These are phyloP conservation scores for Sherardia arvensis DNA, from an alignment of 257 asterid species.

Conservation along the genomic window DNA sequence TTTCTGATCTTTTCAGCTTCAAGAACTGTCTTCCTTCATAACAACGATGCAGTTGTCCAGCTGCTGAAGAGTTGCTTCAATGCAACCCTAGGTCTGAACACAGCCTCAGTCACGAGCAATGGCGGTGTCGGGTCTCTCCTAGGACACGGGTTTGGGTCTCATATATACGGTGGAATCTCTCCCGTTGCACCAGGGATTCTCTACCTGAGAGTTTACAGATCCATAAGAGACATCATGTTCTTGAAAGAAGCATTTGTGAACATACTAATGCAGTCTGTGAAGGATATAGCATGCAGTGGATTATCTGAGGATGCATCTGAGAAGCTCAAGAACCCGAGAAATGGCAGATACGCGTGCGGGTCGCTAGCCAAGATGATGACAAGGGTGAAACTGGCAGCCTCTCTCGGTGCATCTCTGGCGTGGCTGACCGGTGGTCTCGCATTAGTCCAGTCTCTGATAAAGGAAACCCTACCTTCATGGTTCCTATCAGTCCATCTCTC, in stretches of 20 bases:
- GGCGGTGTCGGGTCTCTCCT: constrained; percentile 90
- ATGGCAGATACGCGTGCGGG: constrained; percentile 35
- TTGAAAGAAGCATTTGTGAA: constrained; percentile 70
- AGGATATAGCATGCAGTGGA: constrained; percentile 42
- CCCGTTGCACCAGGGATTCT: constrained; percentile 94
- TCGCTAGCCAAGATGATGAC: constrained; percentile 69
- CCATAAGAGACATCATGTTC: constrained; percentile 79
- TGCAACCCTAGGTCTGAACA: constrained; percentile 54
- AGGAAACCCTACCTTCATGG: constrained; percentile 94
- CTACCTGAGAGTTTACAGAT: constrained; percentile 70
- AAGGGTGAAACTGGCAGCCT: constrained; percentile 79
- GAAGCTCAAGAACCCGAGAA: constrained; percentile 31
- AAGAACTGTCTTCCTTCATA: constrained; percentile 88
- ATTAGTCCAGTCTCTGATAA: constrained; percentile 63
- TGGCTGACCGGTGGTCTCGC: constrained; percentile 82
- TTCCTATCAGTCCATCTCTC: constrained; percentile 54
- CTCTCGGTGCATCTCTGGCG: constrained; percentile 68
- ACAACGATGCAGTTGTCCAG: constrained; percentile 81
- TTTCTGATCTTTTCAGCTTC: constrained; percentile 90
- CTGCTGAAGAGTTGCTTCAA: constrained; percentile 77
- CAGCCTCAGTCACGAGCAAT: constrained; percentile 47
- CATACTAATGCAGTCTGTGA: constrained; percentile 66
- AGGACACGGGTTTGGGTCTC: constrained; percentile 97
- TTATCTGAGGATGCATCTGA: constrained; percentile 19
- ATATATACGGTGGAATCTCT: constrained; percentile 75